phyloP scores from a whole-genome alignment of 768 basidiomycete genomes.

The Suillus decipiens region DNA sequence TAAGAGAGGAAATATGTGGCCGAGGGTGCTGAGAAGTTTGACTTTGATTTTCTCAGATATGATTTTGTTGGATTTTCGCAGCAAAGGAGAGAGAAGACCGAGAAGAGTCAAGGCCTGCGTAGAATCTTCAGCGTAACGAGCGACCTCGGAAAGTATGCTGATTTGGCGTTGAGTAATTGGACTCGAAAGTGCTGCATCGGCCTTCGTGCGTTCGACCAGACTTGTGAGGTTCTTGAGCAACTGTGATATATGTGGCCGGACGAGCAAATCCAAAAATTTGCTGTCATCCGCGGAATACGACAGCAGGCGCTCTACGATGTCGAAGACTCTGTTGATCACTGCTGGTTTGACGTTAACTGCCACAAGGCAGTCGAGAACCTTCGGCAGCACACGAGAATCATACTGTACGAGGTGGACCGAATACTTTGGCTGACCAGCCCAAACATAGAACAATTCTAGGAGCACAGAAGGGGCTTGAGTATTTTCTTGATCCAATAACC shows the following conservation, averaged over 20 bases:
- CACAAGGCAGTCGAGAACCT: conserved; percentile 79
- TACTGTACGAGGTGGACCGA: conserved; percentile 67
- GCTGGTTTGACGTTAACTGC: conserved; percentile 85
- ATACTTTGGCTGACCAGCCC: conserved; percentile 63
- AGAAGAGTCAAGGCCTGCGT: conserved; percentile 75
- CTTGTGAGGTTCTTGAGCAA: conserved; percentile 73
- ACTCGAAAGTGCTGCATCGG: conserved; percentile 48
- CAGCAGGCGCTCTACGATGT: conserved; percentile 77
- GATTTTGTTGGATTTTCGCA: conserved; percentile 73
- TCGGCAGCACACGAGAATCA: conserved; percentile 68
- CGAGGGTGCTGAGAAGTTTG: conserved; percentile 73
- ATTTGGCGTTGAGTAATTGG: conserved; percentile 83
- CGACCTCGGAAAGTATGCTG: conserved; percentile 74
- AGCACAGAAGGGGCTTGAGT: conserved; percentile 89
- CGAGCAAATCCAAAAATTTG: conserved; percentile 48
- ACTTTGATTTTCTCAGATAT: conserved; percentile 87
- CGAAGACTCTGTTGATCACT: conserved; percentile 80
- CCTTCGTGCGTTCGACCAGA: conserved; percentile 66
- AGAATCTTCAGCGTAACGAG: conserved; percentile 69
- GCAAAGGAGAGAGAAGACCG: conserved; percentile 71
- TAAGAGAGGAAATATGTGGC: conserved; percentile 65
- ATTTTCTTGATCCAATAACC: conserved; percentile 77
- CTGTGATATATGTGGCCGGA: conserved; percentile 69
- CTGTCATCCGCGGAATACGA: conserved; percentile 53
- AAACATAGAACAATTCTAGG: conserved; percentile 80